Base-by-base conservation (phyloP, 2,329 filamentous ascomycete genomes). In the Alternaria ventricosa region DNA sequence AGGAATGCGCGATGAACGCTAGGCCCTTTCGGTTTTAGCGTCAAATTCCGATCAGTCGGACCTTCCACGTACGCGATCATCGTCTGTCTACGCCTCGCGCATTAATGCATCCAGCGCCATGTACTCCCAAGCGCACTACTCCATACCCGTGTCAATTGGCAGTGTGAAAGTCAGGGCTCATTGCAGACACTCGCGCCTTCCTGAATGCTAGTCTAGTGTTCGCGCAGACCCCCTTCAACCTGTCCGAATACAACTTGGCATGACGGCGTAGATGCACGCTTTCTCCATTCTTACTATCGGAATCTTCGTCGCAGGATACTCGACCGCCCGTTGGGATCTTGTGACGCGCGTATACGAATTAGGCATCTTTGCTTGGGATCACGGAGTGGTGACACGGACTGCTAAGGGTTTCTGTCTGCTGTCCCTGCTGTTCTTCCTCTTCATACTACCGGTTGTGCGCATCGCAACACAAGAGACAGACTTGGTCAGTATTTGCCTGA, bases 241-340 rank as follows among this genome's bases (percentile, higher is more conserved):
- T 28, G 43, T 15, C 41, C 43, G 41, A 59, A 25, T 5, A 49
- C 60, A 22, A 59, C 71, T 72, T 73, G 71, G 68, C 67, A 73
- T 71, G 66, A 70, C 67, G 50, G 66, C 55, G 68, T 88, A 86
- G 87, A 98, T 98, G 95, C 94, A 97, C 93, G 93, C 94, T 78
- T 97, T 98, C 86, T 98, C 95, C 69, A 86, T 95, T 81, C 88
- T 97, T 82, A 97, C 94, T 78, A 90, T 97, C 84, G 94, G 92
- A 84, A 97, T 99, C 85, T 99, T 99, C 86, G 92, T 98, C 87
- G 95, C 96, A 85, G 96, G 96, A 82, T 99, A 99, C 87, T 98
- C 95, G 82, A 99, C 96, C 84, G 96, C 96, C 79, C 92, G 96
- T 86, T 99, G 96, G 94, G 96, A 98, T 84, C 90, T 99, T 68